Conservation (phyloP, 2,329 filamentous ascomycete genomes). For the Raffaelea albimanens region DNA sequence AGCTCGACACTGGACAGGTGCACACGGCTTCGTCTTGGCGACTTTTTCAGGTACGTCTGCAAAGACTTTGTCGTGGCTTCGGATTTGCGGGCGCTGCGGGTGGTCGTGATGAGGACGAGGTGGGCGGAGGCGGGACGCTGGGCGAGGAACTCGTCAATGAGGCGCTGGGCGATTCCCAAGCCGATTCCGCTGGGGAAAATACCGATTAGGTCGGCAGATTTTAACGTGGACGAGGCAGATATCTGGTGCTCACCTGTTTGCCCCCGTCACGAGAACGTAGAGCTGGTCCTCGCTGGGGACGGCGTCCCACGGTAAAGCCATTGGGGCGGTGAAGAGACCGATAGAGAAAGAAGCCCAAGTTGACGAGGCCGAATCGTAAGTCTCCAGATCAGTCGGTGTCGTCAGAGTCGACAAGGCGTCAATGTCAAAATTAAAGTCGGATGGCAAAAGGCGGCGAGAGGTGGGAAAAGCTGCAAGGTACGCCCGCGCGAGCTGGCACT, state of each 20-base stretch:
- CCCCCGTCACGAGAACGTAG: constrained; percentile 70
- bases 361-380: too few relatives aligned
- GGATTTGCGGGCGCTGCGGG: constrained; percentile 66
- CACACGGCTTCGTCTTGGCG: constrained; percentile 26
- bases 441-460: too few relatives aligned
- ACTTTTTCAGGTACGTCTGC: constrained; percentile 48
- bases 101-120: constrained; percentile 75
- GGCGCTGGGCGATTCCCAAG: constrained; percentile 69
- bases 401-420: too few relatives aligned
- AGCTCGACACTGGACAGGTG: constrained; percentile 50
- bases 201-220: neutral
- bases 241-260: constrained; percentile 58
- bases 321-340: neutral
- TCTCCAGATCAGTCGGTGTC: too few relatives aligned
- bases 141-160: constrained; percentile 82
- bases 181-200: constrained; percentile 63
- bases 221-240: neutral
- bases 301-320: constrained; percentile 23
- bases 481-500: too few relatives aligned
- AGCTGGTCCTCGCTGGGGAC: constrained; percentile 32
- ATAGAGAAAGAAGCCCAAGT: neutral
- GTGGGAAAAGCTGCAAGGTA: too few relatives aligned
- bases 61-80: constrained; percentile 60
- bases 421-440: too few relatives aligned
- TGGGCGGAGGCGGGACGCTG: constrained; percentile 58